Conservation (phyloP, 2,329 filamentous ascomycete species). For the Cordyceps cicadae region DNA sequence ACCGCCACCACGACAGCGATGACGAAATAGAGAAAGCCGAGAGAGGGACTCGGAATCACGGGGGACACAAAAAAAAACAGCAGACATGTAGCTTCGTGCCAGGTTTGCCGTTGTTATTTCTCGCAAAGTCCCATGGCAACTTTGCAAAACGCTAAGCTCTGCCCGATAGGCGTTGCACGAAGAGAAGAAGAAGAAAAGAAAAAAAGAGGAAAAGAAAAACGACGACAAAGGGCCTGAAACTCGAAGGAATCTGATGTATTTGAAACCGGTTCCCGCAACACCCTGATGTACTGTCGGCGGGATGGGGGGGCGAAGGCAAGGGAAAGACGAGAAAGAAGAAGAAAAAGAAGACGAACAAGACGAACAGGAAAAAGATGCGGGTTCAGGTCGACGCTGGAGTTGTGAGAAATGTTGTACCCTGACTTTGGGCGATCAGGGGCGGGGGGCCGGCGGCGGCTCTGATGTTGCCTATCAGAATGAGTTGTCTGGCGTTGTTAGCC, state of each 20-base stretch:
- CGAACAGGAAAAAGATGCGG: too few relatives aligned
- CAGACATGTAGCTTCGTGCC: background rate
- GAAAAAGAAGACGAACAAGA: too few relatives aligned
- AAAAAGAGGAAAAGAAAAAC: background rate
- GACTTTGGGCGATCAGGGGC: too few relatives aligned
- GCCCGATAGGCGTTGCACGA: background rate
- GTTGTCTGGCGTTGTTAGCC: too few relatives aligned
- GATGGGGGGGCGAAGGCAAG: too few relatives aligned
- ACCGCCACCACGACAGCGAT: background rate
- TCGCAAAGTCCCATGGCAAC: background rate
- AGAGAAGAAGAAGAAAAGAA: too few relatives aligned
- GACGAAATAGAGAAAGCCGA: background rate
- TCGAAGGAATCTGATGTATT: background rate
- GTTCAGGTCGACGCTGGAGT: too few relatives aligned
- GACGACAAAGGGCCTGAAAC: background rate
- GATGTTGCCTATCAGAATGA: too few relatives aligned
- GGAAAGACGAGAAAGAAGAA: too few relatives aligned
- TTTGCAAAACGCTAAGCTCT: background rate
- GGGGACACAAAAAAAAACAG: background rate
- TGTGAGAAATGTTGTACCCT: too few relatives aligned
- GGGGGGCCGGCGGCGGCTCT: too few relatives aligned
- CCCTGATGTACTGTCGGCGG: background rate
- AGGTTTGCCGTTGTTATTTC: too few relatives aligned
- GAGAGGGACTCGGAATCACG: background rate
- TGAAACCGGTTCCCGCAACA: background rate